Evolutionary conservation across 805 yeast species (phyloP).

Genomic region (Yamadazyma scolyti): DNA sequence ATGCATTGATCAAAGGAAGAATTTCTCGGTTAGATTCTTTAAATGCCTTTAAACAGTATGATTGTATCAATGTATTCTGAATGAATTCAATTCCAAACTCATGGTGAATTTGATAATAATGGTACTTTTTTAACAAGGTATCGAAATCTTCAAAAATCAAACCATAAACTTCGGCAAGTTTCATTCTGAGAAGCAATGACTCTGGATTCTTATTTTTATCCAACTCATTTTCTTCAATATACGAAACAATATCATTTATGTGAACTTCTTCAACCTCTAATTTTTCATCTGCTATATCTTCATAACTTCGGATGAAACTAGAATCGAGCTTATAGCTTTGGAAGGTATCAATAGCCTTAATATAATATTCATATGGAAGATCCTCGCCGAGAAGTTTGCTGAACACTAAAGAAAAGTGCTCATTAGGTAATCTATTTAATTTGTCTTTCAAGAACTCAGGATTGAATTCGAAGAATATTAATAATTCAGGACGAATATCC

Average conservation of each 20-base stretch:
- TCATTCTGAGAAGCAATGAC: conserved; percentile 27
- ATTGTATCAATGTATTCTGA: conserved; percentile 38
- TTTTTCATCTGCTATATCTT: conserved; percentile 1
- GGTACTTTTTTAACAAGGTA: conserved; percentile 33
- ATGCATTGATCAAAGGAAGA: conserved; percentile 37
- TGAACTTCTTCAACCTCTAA: conserved; percentile 2
- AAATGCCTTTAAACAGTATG: conserved; percentile 39
- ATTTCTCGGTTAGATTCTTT: conserved; percentile 22
- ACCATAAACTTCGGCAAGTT: conserved; percentile 30
- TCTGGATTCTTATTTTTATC: conserved; percentile 24
- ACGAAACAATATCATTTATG: conserved; percentile 13
- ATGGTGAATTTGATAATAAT: conserved; percentile 35
- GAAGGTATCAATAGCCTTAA: conserved; percentile 9
- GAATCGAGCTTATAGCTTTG: conserved; percentile 1
- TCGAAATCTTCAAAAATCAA: conserved; percentile 25
- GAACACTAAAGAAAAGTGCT: conserved; percentile 17
- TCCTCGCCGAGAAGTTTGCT: conserved; percentile 2
- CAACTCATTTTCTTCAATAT: conserved; percentile 18
- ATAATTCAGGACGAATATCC: conserved; percentile 1
- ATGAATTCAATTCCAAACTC: conserved; percentile 38
- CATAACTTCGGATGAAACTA: conserved; percentile 5
- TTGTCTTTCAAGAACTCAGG: conserved; percentile 4
- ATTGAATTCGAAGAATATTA: conserved; percentile 8
- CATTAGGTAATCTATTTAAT: conserved; percentile 13
- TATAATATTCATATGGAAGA: conserved; percentile 2